Evolutionary conservation across 176 grass and related monocot genomes (phyloP), one percentile per base, ranked within the genome.

Genomic region (Rhynchospora tenuis): DNA sequence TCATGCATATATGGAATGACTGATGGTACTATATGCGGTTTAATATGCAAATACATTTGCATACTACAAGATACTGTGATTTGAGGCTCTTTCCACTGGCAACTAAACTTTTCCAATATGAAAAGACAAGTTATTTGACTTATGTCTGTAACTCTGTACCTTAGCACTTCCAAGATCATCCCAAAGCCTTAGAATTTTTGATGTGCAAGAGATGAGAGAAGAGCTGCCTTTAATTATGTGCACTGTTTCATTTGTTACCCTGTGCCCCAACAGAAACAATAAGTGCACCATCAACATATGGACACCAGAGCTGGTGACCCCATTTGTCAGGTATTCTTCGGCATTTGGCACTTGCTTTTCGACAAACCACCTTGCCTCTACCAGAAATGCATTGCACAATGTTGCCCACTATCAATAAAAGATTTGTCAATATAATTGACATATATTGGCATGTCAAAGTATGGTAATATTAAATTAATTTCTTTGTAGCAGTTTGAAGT

Each of bases 371-470:
- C 73, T 87, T 2, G 83, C 69, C 58, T 97, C 94, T 1, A 83
- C 9, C 88, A 94, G 68, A 8, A 90, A 92, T 83, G 82, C 91
- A 84, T 97, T 84, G 62, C 93, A 84, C n/a, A 97, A 9, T 16
- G 3, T 84, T 6, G 19, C 75, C 90, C 94, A 97, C 91, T 97
- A 79, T 3, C 16, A 69, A n/a, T 19, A 68, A 23, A 38, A 46
- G 20, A 12, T 10, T 12, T 46, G 16, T 10, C 9, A 22, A n/a
- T n/a, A n/a, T n/a, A n/a, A 79, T 22, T 46, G 38, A 19, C n/a
- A 59, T 2, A 4, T 38, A 38, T 54, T 17, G 29, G 3, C 38
- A 60, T 64, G 33, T 23, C 43, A 17, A 84, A 29, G 1, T 23
- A 73, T 11, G 17, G 11, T 23, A 54, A 54, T 38, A 38, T 38